phyloP scores from a whole-genome alignment of 1,139 yeast species.

The Arxiozyma slooffiae region DNA sequence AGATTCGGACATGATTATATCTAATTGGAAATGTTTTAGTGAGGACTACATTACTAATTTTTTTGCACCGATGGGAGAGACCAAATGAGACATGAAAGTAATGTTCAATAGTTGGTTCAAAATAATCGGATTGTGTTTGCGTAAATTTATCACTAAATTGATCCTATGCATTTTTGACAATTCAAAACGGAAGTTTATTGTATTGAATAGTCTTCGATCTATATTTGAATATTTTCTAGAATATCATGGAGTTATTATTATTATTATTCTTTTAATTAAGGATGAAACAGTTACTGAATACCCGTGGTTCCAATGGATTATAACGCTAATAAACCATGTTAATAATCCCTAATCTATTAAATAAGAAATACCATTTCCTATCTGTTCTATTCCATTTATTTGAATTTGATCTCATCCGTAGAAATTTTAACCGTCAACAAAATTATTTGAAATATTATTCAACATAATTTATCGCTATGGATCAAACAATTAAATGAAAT shows the following conservation, averaged over 20 bases:
- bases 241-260: neutral
- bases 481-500: neutral
- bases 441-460: neutral
- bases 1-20: neutral
- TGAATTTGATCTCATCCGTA: neutral
- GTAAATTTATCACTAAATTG: neutral
- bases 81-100: neutral
- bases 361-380: neutral
- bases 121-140: neutral
- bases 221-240: neutral
- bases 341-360: neutral
- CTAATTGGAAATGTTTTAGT: neutral
- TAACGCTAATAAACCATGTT: neutral
- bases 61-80: conserved; percentile 2
- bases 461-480: neutral
- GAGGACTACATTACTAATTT: neutral
- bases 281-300: neutral
- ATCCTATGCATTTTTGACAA: neutral
- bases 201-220: neutral
- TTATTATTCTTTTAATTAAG: neutral
- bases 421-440: neutral
- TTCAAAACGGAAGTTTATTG: neutral
- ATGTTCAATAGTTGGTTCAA: neutral
- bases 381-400: neutral
- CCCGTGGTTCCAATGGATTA: neutral